Conservation (phyloP, 805 yeast genomes). For the Priceomyces medius region DNA sequence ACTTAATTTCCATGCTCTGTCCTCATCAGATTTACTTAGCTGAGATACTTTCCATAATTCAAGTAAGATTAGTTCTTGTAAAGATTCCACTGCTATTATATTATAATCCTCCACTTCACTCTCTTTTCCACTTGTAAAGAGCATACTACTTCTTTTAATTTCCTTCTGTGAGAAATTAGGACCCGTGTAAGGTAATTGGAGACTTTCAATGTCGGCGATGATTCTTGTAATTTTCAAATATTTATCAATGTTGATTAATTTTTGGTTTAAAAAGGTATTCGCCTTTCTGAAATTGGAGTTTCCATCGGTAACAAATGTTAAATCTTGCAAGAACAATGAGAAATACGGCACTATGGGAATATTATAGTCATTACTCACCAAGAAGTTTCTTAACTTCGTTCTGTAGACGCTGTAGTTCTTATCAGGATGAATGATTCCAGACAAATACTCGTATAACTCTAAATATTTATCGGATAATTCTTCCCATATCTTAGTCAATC, state of each 20-base stretch:
- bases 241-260: constrained; percentile 71
- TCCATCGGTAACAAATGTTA: constrained; percentile 82
- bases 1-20: constrained; percentile 73
- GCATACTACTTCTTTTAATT: constrained; percentile 22
- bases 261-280: constrained; percentile 54
- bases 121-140: constrained; percentile 15
- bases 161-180: constrained; percentile 8
- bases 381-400: constrained; percentile 55
- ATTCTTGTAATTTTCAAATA: constrained; percentile 65
- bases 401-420: constrained; percentile 72
- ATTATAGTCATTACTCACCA: constrained; percentile 47
- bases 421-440: constrained; percentile 70
- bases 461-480: constrained; percentile 57
- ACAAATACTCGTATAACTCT: constrained; percentile 61
- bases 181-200: constrained; percentile 60
- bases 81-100: constrained; percentile 40
- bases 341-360: constrained; percentile 76
- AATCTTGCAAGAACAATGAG: constrained; percentile 71
- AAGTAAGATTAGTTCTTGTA: constrained; percentile 59
- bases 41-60: constrained; percentile 73
- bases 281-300: constrained; percentile 66
- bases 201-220: constrained; percentile 62
- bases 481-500: constrained; percentile 61
- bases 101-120: constrained; percentile 32
- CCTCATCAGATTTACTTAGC: constrained; percentile 57